Conservation (phyloP, 2,329 filamentous ascomycete species). For the Xylogone sp. region DNA sequence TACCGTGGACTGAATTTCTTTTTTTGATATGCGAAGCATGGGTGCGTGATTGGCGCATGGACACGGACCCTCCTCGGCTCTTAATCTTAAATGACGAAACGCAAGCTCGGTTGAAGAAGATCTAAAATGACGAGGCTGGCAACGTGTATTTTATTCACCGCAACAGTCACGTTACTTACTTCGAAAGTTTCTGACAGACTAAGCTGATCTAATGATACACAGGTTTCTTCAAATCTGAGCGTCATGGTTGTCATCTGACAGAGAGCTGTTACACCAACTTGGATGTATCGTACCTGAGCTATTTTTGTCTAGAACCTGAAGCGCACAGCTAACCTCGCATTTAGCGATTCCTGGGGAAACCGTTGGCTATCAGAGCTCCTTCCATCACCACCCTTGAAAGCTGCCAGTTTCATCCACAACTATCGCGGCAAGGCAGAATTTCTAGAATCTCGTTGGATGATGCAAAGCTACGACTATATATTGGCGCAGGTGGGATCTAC, state of each 20-base stretch:
- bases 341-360: neutral
- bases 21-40: too few relatives aligned
- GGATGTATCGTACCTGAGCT: neutral
- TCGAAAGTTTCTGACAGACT: neutral
- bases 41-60: too few relatives aligned
- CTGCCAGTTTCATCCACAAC: neutral
- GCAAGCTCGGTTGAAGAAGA: too few relatives aligned
- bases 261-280: neutral
- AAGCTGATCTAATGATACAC: neutral
- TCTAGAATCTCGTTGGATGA: neutral
- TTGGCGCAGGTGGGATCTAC: neutral
- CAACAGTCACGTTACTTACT: neutral
- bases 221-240: neutral
- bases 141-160: too few relatives aligned
- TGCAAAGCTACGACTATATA: neutral
- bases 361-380: neutral
- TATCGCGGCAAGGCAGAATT: neutral
- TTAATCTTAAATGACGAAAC: too few relatives aligned
- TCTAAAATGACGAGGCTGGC: too few relatives aligned
- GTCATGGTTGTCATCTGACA: neutral
- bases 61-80: too few relatives aligned
- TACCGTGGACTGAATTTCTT: too few relatives aligned
- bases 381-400: neutral
- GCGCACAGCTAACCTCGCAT: neutral
- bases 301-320: neutral